phyloP scores from a whole-genome alignment of 352 stramenopile species.

The Hyaloperonospora brassicae region DNA sequence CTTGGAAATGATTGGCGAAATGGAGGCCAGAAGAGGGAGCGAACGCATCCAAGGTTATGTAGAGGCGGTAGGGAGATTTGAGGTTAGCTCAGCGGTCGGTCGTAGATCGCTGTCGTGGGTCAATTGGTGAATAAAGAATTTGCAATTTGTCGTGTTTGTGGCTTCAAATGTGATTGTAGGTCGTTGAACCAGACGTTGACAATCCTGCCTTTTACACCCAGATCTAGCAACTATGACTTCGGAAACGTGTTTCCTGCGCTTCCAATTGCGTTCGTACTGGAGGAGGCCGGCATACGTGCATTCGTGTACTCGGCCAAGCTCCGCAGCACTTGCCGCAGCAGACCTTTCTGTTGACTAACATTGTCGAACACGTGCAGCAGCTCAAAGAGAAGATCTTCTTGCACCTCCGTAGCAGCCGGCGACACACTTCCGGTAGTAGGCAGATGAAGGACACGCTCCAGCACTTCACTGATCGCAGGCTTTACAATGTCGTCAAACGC shows the following conservation, averaged over 20 bases:
- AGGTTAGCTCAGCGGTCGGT: constrained; percentile 20
- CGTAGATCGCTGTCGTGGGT: constrained; percentile 21
- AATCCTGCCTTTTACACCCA: constrained; percentile 1
- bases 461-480: constrained; percentile 66
- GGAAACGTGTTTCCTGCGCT: constrained; percentile 5
- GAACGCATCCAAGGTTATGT: constrained; percentile 14
- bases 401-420: constrained; percentile 34
- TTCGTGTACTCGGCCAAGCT: constrained; percentile 42
- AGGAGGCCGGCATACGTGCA: constrained; percentile 6
- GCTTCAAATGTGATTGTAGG: not conserved
- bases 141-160: constrained; percentile 5
- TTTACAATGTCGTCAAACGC: constrained; percentile 68
- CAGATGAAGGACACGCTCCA: constrained; percentile 39
- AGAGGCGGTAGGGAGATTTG: constrained; percentile 1
- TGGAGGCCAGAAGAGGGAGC: not conserved
- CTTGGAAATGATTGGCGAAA: constrained; percentile 23
- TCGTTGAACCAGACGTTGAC: not conserved
- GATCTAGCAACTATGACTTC: constrained; percentile 9
- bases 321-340: constrained; percentile 61
- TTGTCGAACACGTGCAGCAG: constrained; percentile 71
- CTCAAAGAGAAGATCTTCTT: constrained; percentile 72
- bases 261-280: constrained; percentile 10
- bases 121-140: constrained; percentile 12
- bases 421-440: constrained; percentile 12
- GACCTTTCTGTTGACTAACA: constrained; percentile 48